A percentile compares a stretch with the other conserved stretches of the same genome.
phyloP scores from a whole-genome alignment of 2,329 filamentous ascomycete species.

The Diaporthe ilicicola region DNA sequence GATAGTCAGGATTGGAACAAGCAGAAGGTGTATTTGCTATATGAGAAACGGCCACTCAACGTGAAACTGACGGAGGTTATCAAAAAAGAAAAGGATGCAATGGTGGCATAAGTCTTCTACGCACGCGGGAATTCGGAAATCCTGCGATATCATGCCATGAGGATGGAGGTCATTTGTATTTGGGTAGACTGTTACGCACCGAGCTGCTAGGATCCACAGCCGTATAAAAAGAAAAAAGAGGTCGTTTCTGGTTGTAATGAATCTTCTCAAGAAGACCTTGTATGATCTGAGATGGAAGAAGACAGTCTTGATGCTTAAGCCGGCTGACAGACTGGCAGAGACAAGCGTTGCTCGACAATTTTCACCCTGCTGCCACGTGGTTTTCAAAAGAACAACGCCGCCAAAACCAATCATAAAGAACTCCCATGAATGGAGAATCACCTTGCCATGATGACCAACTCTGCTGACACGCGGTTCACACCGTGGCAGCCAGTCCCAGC shows the following conservation, averaged over 20 bases:
- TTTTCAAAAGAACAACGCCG: neutral
- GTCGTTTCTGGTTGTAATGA: neutral
- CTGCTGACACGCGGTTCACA: neutral
- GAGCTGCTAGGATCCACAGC: neutral
- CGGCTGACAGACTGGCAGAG: neutral
- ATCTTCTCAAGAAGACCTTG: neutral
- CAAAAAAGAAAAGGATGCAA: neutral
- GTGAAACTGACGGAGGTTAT: slow-evolving; percentile 31
- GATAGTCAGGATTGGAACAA: slow-evolving; percentile 33
- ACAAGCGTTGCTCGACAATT: neutral
- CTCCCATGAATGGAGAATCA: too few relatives aligned
- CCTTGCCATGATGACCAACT: neutral
- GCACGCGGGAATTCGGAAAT: neutral
- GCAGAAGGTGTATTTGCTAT: slow-evolving; percentile 35
- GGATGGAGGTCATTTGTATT: neutral
- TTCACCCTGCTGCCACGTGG: neutral
- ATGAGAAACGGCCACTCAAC: slow-evolving; percentile 35
- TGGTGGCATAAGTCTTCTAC: too few relatives aligned
- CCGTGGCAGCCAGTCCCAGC: slow-evolving; percentile 3
- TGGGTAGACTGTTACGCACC: neutral
- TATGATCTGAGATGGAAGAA: neutral
- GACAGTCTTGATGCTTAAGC: neutral
- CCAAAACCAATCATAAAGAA: neutral
- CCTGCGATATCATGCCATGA: neutral
- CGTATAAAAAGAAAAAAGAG: neutral